These are phyloP conservation scores for Phaeotremella fagi DNA, from an alignment of 768 basidiomycete genomes.

Conservation along the genomic window DNA sequence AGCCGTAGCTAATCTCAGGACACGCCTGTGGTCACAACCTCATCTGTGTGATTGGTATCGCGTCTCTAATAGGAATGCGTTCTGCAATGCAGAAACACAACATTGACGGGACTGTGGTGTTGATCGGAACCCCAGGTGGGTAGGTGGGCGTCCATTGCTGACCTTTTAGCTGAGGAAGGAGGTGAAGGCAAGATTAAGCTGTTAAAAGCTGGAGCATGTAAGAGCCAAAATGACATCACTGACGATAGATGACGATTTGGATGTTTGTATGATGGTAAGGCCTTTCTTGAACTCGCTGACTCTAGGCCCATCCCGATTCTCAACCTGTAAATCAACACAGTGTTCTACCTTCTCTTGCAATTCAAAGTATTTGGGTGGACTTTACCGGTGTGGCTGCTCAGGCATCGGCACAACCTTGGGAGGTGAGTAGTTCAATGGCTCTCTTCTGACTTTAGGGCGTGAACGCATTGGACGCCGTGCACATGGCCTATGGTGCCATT, in stretches of 20 bases:
- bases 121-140: slow-evolving; percentile 28
- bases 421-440: slow-evolving; percentile 2
- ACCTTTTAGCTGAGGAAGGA: slow-evolving; percentile 28
- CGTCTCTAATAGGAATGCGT: slow-evolving; percentile 18
- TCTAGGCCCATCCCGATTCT: slow-evolving; percentile 4
- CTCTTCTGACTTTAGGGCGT: slow-evolving; percentile 4
- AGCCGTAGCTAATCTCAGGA: neutral
- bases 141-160: neutral
- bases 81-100: slow-evolving; percentile 23
- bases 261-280: slow-evolving; percentile 29
- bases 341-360: slow-evolving; percentile 2
- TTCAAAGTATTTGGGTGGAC: slow-evolving; percentile 8
- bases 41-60: slow-evolving; percentile 31
- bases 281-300: neutral
- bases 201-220: slow-evolving; percentile 28
- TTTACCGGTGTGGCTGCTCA: slow-evolving; percentile 28
- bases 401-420: slow-evolving; percentile 18
- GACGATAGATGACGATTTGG: slow-evolving; percentile 19
- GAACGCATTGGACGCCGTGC: slow-evolving; percentile 63
- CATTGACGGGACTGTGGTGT: slow-evolving; percentile 24
- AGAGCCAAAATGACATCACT: neutral
- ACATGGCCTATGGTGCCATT: slow-evolving; percentile 72
- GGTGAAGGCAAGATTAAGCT: slow-evolving; percentile 33
- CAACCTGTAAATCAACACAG: neutral
- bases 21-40: slow-evolving; percentile 32